Conservation (phyloP, 192 early-diverging fungal species). For the Rhizoclosmatium sp. region DNA sequence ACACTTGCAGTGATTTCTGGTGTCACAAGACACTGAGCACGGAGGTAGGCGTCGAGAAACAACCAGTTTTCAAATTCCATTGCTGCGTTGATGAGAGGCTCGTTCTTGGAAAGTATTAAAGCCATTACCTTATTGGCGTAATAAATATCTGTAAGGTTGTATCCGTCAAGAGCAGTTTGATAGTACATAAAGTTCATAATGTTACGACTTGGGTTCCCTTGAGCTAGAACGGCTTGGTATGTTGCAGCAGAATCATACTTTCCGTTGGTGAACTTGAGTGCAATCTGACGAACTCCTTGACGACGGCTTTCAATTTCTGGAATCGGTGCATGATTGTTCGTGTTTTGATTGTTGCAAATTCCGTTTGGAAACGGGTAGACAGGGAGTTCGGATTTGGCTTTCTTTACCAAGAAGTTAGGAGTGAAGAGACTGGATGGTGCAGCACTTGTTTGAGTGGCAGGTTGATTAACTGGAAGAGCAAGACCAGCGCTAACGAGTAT, state of each 20-base stretch:
- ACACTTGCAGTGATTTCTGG: not conserved
- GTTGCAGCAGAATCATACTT: not conserved
- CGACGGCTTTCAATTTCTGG: not conserved
- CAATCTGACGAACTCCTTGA: not conserved
- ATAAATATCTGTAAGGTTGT: not conserved
- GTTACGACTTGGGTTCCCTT: not conserved
- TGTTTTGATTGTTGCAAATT: slow-evolving; percentile 1
- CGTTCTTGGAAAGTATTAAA: not conserved
- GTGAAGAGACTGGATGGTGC: not conserved
- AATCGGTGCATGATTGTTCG: not conserved
- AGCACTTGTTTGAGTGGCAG: too few species aligned
- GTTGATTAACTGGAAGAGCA: too few species aligned
- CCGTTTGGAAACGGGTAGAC: not conserved
- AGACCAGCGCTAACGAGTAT: too few species aligned
- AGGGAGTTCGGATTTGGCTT: not conserved
- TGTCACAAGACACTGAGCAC: not conserved
- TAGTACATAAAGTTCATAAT: not conserved
- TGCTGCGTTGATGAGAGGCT: not conserved
- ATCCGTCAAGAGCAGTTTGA: not conserved
- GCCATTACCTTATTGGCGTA: not conserved
- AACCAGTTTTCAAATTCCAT: slow-evolving; percentile 8
- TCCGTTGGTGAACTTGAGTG: not conserved
- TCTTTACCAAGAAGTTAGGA: not conserved
- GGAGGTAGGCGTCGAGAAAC: not conserved
- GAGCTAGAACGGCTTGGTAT: not conserved